These are phyloP conservation scores for Solanum phureja DNA, from an alignment of 257 asterid species.

Conservation along the genomic window DNA sequence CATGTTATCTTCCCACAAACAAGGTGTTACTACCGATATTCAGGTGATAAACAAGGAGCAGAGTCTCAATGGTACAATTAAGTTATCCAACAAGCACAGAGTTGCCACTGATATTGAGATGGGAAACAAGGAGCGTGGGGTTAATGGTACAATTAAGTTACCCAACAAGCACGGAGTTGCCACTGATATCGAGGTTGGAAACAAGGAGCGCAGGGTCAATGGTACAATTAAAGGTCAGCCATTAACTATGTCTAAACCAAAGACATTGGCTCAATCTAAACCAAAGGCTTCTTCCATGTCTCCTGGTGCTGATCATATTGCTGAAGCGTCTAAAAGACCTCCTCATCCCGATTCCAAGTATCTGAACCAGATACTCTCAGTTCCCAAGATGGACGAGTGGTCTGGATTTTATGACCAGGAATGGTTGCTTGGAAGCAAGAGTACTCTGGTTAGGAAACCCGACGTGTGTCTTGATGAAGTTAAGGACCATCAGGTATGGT, in stretches of 20 bases:
- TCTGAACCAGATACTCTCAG: slow-evolving; percentile 9
- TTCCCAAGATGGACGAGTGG: slow-evolving; percentile 3
- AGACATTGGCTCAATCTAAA: slow-evolving; percentile 13
- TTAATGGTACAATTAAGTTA: slow-evolving; percentile 34
- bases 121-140: slow-evolving; percentile 13
- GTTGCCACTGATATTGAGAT: slow-evolving; percentile 11
- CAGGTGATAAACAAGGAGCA: slow-evolving; percentile 12
- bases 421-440: slow-evolving; percentile 4
- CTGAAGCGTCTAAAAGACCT: slow-evolving; percentile 10
- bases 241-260: slow-evolving; percentile 22
- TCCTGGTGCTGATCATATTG: slow-evolving; percentile 15
- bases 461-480: background rate
- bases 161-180: slow-evolving; percentile 19
- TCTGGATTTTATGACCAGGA: background rate
- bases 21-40: slow-evolving; percentile 10
- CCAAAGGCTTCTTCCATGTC: slow-evolving; percentile 18
- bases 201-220: slow-evolving; percentile 20
- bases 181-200: slow-evolving; percentile 13
- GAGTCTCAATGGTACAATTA: slow-evolving; percentile 29
- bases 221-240: slow-evolving; percentile 35
- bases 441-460: background rate
- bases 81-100: slow-evolving; percentile 18
- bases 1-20: slow-evolving; percentile 19
- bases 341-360: slow-evolving; percentile 11
- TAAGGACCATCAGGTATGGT: slow-evolving; percentile 39